Conservation (phyloP, 1,284 basidiomycete species). For the Leccinum fallax region DNA sequence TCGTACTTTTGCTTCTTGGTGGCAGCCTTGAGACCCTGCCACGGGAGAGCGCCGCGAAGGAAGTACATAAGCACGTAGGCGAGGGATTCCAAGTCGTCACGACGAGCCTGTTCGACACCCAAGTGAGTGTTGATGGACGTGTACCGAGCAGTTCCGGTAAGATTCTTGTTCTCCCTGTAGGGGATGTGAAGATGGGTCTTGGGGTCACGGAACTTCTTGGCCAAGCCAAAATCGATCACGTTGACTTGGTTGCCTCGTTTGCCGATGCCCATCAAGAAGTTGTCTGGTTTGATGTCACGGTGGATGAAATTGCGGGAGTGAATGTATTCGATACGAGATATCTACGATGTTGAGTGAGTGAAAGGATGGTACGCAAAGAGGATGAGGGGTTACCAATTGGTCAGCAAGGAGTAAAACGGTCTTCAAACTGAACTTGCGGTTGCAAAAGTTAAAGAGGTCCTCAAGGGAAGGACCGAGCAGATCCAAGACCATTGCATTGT, state of each 20-base stretch:
- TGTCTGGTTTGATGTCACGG: slow-evolving; percentile 96
- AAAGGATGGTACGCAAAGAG: not conserved
- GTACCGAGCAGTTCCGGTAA: slow-evolving; percentile 98
- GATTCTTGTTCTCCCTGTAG: slow-evolving; percentile 99
- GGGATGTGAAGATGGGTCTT: slow-evolving; percentile 99
- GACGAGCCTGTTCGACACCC: slow-evolving; percentile 95
- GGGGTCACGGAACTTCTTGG: slow-evolving; percentile 99
- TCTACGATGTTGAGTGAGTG: slow-evolving; percentile 50
- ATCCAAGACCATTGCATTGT: slow-evolving; percentile 99
- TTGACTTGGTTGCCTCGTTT: slow-evolving; percentile 99
- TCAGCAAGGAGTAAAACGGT: slow-evolving; percentile 97
- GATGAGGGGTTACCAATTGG: slow-evolving; percentile 73
- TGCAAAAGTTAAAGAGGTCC: slow-evolving; percentile 99
- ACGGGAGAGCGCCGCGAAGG: slow-evolving; percentile 93
- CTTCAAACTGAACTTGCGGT: slow-evolving; percentile 97
- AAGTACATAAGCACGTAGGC: slow-evolving; percentile 99
- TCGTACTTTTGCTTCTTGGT: slow-evolving; percentile 99
- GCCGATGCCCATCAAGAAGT: slow-evolving; percentile 99
- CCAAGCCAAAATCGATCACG: slow-evolving; percentile 98
- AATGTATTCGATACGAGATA: slow-evolving; percentile 98
- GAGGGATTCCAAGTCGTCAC: slow-evolving; percentile 95
- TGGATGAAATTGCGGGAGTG: slow-evolving; percentile 98
- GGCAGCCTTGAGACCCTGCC: slow-evolving; percentile 97
- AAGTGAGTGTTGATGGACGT: slow-evolving; percentile 99
- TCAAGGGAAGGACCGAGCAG: slow-evolving; percentile 96